These are phyloP conservation scores for Boletus pseudo-olivaceus DNA, from an alignment of 768 basidiomycete species.

Conservation along the genomic window DNA sequence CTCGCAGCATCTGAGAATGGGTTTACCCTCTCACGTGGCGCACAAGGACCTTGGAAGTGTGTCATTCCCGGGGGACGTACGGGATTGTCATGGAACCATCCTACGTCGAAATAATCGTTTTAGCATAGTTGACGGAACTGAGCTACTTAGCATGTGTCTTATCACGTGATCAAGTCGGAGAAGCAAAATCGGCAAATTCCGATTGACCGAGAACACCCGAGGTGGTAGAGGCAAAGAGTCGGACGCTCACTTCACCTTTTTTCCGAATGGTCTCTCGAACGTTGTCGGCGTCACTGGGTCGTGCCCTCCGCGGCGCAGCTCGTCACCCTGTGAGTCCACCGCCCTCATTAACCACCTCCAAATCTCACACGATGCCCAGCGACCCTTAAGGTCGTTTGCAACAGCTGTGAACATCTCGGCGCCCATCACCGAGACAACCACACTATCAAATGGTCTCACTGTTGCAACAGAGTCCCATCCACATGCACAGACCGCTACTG, in stretches of 20 bases:
- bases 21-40: slow-evolving; percentile 36
- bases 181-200: slow-evolving; percentile 23
- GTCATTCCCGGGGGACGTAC: slow-evolving; percentile 34
- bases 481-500: slow-evolving; percentile 94
- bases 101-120: background rate
- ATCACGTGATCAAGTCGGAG: slow-evolving; percentile 21
- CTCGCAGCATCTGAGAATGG: slow-evolving; percentile 56
- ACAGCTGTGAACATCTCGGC: slow-evolving; percentile 61
- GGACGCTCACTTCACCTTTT: slow-evolving; percentile 18
- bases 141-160: background rate
- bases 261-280: slow-evolving; percentile 45
- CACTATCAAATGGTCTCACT: slow-evolving; percentile 91
- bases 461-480: slow-evolving; percentile 90
- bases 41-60: slow-evolving; percentile 40
- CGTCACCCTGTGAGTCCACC: slow-evolving; percentile 34
- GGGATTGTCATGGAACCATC: slow-evolving; percentile 15
- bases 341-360: background rate
- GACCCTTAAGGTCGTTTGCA: slow-evolving; percentile 66
- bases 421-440: slow-evolving; percentile 87
- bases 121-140: background rate
- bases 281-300: slow-evolving; percentile 43
- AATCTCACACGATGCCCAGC: slow-evolving; percentile 29
- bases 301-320: slow-evolving; percentile 37
- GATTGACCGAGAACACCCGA: slow-evolving; percentile 33
- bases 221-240: background rate